Percentiles rank a stretch among this genome's conserved stretches.
These are phyloP conservation scores for Aphanomyces euteiches DNA, from an alignment of 352 stramenopile genomes.

Conservation along the genomic window DNA sequence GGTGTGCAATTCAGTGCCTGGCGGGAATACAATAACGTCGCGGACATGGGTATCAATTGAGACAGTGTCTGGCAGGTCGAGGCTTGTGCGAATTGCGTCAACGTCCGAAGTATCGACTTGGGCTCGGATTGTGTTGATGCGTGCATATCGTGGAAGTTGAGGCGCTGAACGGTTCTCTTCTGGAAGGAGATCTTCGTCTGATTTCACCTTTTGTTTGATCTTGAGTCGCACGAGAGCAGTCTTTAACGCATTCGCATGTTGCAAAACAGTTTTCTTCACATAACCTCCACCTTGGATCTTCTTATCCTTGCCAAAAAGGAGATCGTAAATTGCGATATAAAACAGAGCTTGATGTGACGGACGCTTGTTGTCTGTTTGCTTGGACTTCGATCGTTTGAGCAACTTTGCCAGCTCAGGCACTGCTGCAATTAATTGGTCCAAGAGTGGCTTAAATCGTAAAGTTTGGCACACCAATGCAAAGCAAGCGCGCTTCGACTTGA, in stretches of 20 bases:
- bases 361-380: slow-evolving; percentile 29
- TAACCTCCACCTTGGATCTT: slow-evolving; percentile 79
- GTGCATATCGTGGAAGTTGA: slow-evolving; percentile 83
- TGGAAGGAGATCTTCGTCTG: slow-evolving; percentile 72
- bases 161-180: slow-evolving; percentile 70
- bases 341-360: slow-evolving; percentile 45
- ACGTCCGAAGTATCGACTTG: slow-evolving; percentile 45
- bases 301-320: slow-evolving; percentile 79
- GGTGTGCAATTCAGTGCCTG: slow-evolving; percentile 80
- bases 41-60: slow-evolving; percentile 85
- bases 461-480: slow-evolving; percentile 87
- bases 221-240: slow-evolving; percentile 74
- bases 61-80: slow-evolving; percentile 39
- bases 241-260: slow-evolving; percentile 68
- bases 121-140: slow-evolving; percentile 88
- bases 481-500: slow-evolving; percentile 83
- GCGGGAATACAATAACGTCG: slow-evolving; percentile 88
- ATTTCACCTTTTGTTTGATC: slow-evolving; percentile 71
- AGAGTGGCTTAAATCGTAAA: slow-evolving; percentile 79
- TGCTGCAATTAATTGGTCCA: slow-evolving; percentile 59
- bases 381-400: slow-evolving; percentile 41
- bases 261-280: slow-evolving; percentile 84
- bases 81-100: slow-evolving; percentile 46
- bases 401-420: slow-evolving; percentile 63
- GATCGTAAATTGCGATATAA: slow-evolving; percentile 82